Conservation (phyloP, 1,284 basidiomycete species). For the Cryptococcus sp. region DNA sequence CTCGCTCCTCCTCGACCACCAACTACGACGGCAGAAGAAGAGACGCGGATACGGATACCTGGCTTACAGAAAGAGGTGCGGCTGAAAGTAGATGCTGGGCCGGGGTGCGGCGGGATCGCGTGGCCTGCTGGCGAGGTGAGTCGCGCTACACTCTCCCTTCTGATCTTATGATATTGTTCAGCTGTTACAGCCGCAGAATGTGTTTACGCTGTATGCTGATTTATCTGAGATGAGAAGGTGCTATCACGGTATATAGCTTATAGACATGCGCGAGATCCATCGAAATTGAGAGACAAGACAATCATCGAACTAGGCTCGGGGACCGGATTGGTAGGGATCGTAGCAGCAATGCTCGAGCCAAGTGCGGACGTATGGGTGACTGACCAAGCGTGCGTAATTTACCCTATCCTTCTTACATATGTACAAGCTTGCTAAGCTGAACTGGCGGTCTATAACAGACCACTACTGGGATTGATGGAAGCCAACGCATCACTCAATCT, state of each 20-base stretch:
- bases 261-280: constrained; percentile 53
- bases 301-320: constrained; percentile 81
- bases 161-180: neutral
- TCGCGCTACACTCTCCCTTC: constrained; percentile 2
- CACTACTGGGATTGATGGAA: constrained; percentile 72
- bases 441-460: constrained; percentile 54
- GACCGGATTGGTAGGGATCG: constrained; percentile 85
- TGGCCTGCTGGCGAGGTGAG: constrained; percentile 89
- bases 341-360: constrained; percentile 67
- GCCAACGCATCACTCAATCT: constrained; percentile 68
- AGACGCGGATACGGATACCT: constrained; percentile 33
- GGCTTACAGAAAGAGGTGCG: constrained; percentile 34
- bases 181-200: neutral
- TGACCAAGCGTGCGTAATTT: constrained; percentile 73
- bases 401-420: neutral
- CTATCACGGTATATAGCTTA: constrained; percentile 70
- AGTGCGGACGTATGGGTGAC: constrained; percentile 71
- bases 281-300: constrained; percentile 59
- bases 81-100: constrained; percentile 67
- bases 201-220: constrained; percentile 5
- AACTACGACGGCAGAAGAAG: constrained; percentile 34
- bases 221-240: constrained; percentile 58
- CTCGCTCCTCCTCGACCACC: constrained; percentile 41
- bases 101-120: constrained; percentile 85
- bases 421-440: constrained; percentile 28